Evolutionary conservation across 164 flowering plant species (phyloP).

Genomic region (Vitis riparia): DNA sequence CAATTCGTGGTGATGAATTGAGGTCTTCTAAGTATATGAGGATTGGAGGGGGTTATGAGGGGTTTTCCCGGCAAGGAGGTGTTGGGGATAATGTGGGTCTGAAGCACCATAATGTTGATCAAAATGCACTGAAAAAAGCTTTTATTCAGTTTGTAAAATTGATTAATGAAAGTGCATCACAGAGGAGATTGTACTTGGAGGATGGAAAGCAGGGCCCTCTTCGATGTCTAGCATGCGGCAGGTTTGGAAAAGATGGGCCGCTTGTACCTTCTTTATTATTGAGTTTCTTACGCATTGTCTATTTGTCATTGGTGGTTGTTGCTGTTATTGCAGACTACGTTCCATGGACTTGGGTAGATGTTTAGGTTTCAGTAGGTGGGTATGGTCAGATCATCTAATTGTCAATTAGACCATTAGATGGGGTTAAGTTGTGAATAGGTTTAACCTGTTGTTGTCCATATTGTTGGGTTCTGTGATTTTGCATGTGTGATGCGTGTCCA

Average conservation of each 20-base stretch:
- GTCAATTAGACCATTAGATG: no score
- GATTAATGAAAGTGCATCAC: constrained; percentile 54
- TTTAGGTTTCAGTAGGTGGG: no score
- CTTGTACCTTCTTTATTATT: constrained; percentile 6
- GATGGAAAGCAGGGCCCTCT: constrained; percentile 73
- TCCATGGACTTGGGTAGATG: no score
- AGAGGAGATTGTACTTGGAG: constrained; percentile 67
- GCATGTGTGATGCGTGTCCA: no score
- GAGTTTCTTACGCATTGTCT: neutral
- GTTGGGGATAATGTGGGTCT: constrained; percentile 8
- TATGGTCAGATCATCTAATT: no score
- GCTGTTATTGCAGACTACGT: no score
- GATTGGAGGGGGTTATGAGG: constrained; percentile 34
- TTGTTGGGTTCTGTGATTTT: no score
- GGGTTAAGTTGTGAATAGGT: no score
- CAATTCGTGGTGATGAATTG: constrained; percentile 30
- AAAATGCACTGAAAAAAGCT: constrained; percentile 53
- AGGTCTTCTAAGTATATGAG: constrained; percentile 56
- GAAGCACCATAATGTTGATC: constrained; percentile 57
- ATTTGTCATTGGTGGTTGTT: no score
- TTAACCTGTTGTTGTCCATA: no score
- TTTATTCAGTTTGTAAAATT: constrained; percentile 57
- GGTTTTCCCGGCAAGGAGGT: constrained; percentile 12
- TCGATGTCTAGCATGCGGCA: constrained; percentile 78
- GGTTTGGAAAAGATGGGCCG: constrained; percentile 50